Conservation (phyloP, 352 stramenopile genomes). For the Phytophthora pistaciae region DNA sequence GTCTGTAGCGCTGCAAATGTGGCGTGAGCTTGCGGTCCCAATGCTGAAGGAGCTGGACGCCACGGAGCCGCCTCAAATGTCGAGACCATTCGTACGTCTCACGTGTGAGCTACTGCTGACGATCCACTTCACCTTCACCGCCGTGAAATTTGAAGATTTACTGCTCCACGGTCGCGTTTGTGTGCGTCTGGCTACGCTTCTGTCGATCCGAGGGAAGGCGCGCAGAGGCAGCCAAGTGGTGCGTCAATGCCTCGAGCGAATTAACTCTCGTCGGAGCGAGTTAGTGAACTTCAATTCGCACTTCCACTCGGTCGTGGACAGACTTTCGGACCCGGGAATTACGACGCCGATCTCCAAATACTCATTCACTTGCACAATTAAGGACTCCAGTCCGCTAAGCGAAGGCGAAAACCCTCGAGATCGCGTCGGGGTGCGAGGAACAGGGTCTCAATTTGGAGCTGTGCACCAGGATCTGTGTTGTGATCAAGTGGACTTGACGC, state of each 20-base stretch:
- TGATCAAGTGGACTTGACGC: conserved; percentile 57
- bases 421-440: conserved; percentile 56
- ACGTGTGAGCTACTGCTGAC: conserved; percentile 46
- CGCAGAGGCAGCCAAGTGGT: conserved; percentile 47
- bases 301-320: conserved; percentile 25
- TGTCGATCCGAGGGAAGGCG: conserved; percentile 37
- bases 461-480: conserved; percentile 67
- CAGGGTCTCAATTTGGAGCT: conserved; percentile 62
- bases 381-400: conserved; percentile 9
- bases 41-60: conserved; percentile 49
- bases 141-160: conserved; percentile 60
- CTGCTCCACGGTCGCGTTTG: conserved; percentile 56
- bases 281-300: conserved; percentile 46
- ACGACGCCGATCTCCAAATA: conserved; percentile 16
- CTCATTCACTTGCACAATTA: conserved; percentile 54
- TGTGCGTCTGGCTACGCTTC: conserved; percentile 47
- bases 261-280: conserved; percentile 51
- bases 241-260: conserved; percentile 42
- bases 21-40: conserved; percentile 39
- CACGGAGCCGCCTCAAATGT: conserved; percentile 24
- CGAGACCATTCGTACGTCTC: conserved; percentile 24
- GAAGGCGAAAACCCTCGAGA: conserved; percentile 28
- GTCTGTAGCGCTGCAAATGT: conserved; percentile 45
- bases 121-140: conserved; percentile 50
- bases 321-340: neutral